These are phyloP conservation scores for Aegilops speltoides DNA, from an alignment of 176 grass and related monocot species.

Conservation along the genomic window DNA sequence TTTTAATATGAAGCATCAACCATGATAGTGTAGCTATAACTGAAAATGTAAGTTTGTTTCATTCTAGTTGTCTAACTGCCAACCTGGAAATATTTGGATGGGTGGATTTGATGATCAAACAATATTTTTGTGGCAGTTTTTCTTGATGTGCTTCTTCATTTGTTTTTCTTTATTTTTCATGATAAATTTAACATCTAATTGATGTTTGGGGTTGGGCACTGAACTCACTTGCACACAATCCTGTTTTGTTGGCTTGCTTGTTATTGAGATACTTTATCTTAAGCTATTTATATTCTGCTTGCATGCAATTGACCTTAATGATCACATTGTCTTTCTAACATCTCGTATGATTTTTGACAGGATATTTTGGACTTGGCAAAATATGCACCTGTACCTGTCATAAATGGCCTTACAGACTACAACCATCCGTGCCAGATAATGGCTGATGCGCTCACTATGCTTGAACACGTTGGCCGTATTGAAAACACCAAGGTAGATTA, in stretches of 20 bases:
- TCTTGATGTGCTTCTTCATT: not conserved
- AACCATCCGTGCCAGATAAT: constrained; percentile 99
- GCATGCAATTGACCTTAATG: not conserved
- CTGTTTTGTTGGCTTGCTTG: not conserved
- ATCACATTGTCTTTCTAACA: constrained; percentile 9
- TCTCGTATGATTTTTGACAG: constrained; percentile 47
- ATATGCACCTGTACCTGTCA: constrained; percentile 83
- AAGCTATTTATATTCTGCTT: not conserved
- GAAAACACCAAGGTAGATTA: constrained; percentile 81
- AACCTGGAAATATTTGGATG: constrained; percentile 9
- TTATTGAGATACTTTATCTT: not conserved
- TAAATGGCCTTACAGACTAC: constrained; percentile 94
- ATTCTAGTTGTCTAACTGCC: constrained; percentile 19
- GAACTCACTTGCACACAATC: constrained; percentile 3
- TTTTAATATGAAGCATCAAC: constrained; percentile 1
- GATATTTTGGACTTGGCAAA: constrained; percentile 94
- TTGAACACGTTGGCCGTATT: constrained; percentile 76
- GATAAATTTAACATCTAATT: not conserved
- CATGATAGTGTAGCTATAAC: not conserved
- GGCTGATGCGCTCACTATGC: constrained; percentile 97
- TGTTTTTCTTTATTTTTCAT: not conserved
- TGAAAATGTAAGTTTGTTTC: not conserved
- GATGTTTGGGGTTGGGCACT: not conserved
- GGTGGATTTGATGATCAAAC: not conserved
- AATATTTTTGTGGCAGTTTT: not conserved